Percentiles rank a stretch among this genome's conserved stretches.
Conservation (phyloP, 768 basidiomycete species). For the Leucocoprinus leucothites region DNA sequence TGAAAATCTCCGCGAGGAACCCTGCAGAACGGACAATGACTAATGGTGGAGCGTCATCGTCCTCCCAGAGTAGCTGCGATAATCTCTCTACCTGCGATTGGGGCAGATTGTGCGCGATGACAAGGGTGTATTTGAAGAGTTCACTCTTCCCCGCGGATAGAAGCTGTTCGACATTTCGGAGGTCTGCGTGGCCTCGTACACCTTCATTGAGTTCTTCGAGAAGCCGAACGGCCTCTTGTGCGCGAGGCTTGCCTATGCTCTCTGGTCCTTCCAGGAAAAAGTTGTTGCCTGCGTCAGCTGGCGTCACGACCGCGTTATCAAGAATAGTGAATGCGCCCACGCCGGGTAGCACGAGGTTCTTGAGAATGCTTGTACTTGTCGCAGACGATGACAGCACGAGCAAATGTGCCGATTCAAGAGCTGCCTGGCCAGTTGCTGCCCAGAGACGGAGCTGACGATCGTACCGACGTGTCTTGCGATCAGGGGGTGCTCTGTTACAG, state of each 20-base stretch:
- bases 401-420: conserved; percentile 81
- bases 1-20: conserved; percentile 84
- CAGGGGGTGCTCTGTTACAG: conserved; percentile 56
- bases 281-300: conserved; percentile 89
- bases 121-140: conserved; percentile 59
- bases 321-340: conserved; percentile 95
- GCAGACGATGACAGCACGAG: conserved; percentile 80
- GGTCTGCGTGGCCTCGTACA: conserved; percentile 69
- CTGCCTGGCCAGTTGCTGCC: conserved; percentile 89
- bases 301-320: conserved; percentile 56
- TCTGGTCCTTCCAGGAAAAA: conserved; percentile 83
- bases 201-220: conserved; percentile 86
- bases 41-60: conserved; percentile 58
- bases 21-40: conserved; percentile 83
- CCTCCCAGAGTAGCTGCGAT: conserved; percentile 65
- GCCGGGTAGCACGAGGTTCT: conserved; percentile 96
- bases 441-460: conserved; percentile 95
- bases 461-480: conserved; percentile 86
- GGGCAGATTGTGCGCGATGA: conserved; percentile 83
- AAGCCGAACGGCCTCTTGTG: conserved; percentile 72
- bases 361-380: conserved; percentile 85
- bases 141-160: conserved; percentile 40
- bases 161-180: conserved; percentile 51
- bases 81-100: conserved; percentile 53
- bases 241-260: conserved; percentile 80